Percentiles rank a stretch among this genome's conserved stretches.
phyloP scores from a whole-genome alignment of 1,284 basidiomycete species.

The Athelia psychrophila region DNA sequence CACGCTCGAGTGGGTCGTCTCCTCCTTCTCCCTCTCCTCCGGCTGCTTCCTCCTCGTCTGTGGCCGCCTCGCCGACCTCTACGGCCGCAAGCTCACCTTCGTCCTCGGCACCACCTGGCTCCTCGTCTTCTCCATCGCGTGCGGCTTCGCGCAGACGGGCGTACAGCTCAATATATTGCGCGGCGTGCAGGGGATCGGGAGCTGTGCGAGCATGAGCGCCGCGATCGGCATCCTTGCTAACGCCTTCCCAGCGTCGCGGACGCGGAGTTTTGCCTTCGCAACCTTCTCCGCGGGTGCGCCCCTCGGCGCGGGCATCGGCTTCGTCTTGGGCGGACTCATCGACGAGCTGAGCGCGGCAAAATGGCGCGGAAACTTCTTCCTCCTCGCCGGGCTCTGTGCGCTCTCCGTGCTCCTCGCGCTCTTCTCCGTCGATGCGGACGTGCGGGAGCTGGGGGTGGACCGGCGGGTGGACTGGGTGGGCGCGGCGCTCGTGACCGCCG shows the following conservation, averaged over 20 bases:
- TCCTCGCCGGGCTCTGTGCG: slow-evolving; percentile 44
- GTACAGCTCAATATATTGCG: too few species aligned
- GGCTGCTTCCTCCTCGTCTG: slow-evolving; percentile 60
- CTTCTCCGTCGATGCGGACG: slow-evolving; percentile 53
- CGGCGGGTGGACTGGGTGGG: slow-evolving; percentile 82
- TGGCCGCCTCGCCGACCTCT: slow-evolving; percentile 58
- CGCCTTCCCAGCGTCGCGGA: slow-evolving; percentile 64
- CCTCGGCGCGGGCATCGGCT: slow-evolving; percentile 62
- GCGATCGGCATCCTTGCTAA: slow-evolving; percentile 78
- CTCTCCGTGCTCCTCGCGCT: slow-evolving; percentile 48
- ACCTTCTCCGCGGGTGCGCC: slow-evolving; percentile 83
- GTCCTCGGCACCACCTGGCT: slow-evolving; percentile 39
- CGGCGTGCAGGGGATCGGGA: too few species aligned
- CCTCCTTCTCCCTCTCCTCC: slow-evolving; percentile 34
- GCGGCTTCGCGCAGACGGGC: slow-evolving; percentile 30
- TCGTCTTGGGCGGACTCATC: slow-evolving; percentile 66
- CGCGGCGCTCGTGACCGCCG: slow-evolving; percentile 71
- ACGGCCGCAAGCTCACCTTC: slow-evolving; percentile 54
- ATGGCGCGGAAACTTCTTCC: slow-evolving; percentile 40
- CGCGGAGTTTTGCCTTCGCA: slow-evolving; percentile 73
- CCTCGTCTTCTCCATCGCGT: slow-evolving; percentile 34
- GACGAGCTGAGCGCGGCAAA: slow-evolving; percentile 53
- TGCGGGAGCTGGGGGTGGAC: slow-evolving; percentile 40
- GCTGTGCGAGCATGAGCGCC: too few species aligned
- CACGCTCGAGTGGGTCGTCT: slow-evolving; percentile 65